Evolutionary conservation across 2,329 filamentous ascomycete species (phyloP).

Genomic region (Leptographium wingfieldii): DNA sequence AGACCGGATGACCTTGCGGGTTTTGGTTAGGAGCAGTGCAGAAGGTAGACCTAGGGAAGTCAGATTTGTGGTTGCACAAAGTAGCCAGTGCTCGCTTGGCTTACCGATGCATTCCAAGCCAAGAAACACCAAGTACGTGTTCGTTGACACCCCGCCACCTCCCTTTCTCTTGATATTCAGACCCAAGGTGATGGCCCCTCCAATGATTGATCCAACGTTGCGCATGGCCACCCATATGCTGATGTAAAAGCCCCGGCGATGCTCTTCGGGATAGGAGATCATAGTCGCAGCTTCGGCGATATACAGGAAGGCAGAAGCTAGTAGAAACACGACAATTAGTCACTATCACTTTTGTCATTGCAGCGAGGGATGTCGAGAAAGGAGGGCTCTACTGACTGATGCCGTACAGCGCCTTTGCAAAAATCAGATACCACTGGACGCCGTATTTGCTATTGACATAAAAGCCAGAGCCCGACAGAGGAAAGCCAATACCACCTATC

Average conservation of each 20-base stretch:
- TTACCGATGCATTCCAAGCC: not conserved
- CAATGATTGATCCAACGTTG: constrained; percentile 2
- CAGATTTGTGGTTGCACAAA: not conserved
- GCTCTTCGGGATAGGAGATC: constrained; percentile 2
- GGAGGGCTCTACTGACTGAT: not conserved
- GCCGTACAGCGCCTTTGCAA: constrained; percentile 1
- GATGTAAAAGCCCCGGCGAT: constrained; percentile 2
- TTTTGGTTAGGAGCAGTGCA: not conserved
- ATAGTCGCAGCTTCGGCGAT: constrained; percentile 1
- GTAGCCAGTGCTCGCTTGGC: no score
- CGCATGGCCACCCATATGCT: constrained; percentile 2
- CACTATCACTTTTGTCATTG: no score
- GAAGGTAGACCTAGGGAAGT: not conserved
- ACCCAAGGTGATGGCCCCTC: constrained; percentile 1
- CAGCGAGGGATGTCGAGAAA: not conserved
- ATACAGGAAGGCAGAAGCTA: not conserved
- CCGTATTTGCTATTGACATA: constrained; percentile 2
- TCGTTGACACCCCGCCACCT: not conserved
- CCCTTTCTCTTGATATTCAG: not conserved
- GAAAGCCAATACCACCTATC: not conserved
- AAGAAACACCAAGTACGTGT: constrained; percentile 1
- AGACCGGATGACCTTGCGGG: not conserved
- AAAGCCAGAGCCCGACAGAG: not conserved
- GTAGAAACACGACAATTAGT: no score
- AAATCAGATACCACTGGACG: constrained; percentile 1